phyloP scores from a whole-genome alignment of 768 basidiomycete genomes.

The Gautieria morchelliformis region DNA sequence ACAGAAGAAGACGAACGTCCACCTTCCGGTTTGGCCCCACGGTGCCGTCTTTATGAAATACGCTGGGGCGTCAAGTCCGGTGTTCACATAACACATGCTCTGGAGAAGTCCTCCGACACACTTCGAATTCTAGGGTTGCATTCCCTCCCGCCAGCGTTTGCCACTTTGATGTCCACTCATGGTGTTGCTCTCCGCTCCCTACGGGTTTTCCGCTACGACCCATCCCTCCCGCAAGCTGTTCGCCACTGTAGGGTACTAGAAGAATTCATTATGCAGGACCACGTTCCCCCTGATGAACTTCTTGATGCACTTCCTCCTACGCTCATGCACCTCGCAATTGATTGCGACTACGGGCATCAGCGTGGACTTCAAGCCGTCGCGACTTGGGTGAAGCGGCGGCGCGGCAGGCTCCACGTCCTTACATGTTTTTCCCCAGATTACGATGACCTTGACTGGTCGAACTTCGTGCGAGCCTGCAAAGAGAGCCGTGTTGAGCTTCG shows the following conservation, averaged over 20 bases:
- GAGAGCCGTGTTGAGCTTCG: not conserved
- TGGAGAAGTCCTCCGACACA: not conserved
- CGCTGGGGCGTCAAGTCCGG: not conserved
- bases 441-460: not conserved
- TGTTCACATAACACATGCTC: not conserved
- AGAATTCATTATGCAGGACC: not conserved
- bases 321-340: not conserved
- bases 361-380: not conserved
- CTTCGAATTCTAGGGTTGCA: not conserved
- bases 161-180: not conserved
- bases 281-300: not conserved
- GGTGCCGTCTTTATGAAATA: not conserved
- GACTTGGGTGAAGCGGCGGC: not conserved
- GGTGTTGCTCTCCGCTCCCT: not conserved
- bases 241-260: not conserved
- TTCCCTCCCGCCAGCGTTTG: not conserved
- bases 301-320: not conserved
- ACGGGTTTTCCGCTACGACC: slow-evolving; percentile 1
- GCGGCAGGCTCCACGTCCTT: not conserved
- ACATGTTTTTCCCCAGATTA: not conserved
- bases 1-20: not conserved
- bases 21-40: not conserved
- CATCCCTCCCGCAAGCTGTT: not conserved
- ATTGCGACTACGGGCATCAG: not conserved
- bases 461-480: not conserved